Conservation (phyloP, 2,329 filamentous ascomycete genomes). For the Parastagonospora nodorum region DNA sequence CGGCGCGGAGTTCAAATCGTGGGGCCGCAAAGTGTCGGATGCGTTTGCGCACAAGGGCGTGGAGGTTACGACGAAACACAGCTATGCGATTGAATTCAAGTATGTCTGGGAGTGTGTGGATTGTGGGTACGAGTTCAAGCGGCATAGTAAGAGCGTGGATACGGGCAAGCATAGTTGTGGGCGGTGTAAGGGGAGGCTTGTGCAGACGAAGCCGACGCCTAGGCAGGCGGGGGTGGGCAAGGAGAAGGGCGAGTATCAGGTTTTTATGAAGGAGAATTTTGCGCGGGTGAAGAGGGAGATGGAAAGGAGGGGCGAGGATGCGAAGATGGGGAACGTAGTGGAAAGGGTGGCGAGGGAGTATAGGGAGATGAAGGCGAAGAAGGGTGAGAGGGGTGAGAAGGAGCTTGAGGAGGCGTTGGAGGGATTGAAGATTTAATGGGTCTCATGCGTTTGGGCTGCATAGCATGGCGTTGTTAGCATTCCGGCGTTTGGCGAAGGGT, state of each 20-base stretch:
- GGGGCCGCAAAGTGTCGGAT: constrained; percentile 59
- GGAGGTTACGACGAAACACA: constrained; percentile 86
- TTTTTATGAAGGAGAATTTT: constrained; percentile 72
- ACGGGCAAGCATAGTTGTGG: constrained; percentile 74
- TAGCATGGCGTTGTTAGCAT: neutral
- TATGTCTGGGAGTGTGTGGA: constrained; percentile 80
- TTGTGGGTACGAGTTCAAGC: constrained; percentile 75
- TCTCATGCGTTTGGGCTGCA: neutral
- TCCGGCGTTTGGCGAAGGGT: neutral
- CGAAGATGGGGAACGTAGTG: constrained; percentile 67
- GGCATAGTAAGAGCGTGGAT: constrained; percentile 87
- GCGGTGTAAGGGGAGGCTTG: constrained; percentile 68
- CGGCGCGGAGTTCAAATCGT: constrained; percentile 81
- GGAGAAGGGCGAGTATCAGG: constrained; percentile 58
- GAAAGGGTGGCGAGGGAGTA: constrained; percentile 68
- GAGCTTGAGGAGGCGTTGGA: constrained; percentile 25
- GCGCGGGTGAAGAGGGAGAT: constrained; percentile 47
- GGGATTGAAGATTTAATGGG: constrained; percentile 24
- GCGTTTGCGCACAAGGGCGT: constrained; percentile 68
- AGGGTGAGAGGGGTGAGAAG: neutral
- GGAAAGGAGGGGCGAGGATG: constrained; percentile 59
- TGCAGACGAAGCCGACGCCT: constrained; percentile 81
- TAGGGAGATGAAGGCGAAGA: constrained; percentile 52
- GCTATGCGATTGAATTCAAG: constrained; percentile 88
- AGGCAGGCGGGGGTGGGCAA: constrained; percentile 46